These are phyloP conservation scores for Fusarium hainanense DNA, from an alignment of 2,329 filamentous ascomycete species.

Conservation along the genomic window DNA sequence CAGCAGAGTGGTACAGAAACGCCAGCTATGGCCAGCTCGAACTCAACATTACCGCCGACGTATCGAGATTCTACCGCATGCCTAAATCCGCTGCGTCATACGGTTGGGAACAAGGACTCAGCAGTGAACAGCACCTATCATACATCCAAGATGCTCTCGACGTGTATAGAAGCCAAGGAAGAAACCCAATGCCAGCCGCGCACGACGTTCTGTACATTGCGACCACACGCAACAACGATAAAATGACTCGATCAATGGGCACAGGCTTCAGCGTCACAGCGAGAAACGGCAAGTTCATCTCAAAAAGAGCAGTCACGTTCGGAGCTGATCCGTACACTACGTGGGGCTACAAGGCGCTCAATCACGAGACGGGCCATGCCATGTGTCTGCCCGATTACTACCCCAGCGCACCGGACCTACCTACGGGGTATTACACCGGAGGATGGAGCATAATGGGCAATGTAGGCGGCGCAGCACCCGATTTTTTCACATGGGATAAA, in stretches of 20 bases:
- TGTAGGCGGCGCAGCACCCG: conserved; percentile 49
- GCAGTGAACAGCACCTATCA: background rate
- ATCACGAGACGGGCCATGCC: conserved; percentile 54
- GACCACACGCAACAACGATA: conserved; percentile 11
- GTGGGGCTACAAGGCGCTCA: conserved; percentile 51
- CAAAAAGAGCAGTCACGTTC: conserved; percentile 48
- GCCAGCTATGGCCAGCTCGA: conserved; percentile 42
- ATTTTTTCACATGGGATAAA: conserved; percentile 55
- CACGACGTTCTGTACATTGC: conserved; percentile 33
- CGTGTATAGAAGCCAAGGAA: conserved; percentile 11
- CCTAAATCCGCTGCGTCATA: conserved; percentile 44
- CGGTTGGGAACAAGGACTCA: conserved; percentile 13
- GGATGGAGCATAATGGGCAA: conserved; percentile 54
- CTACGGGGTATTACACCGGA: conserved; percentile 49
- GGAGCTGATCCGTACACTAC: conserved; percentile 47
- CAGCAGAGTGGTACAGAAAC: conserved; percentile 38
- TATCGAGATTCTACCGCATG: conserved; percentile 45
- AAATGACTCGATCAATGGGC: conserved; percentile 13
- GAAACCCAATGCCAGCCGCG: conserved; percentile 1
- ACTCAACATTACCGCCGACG: conserved; percentile 41
- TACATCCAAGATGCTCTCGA: conserved; percentile 35
- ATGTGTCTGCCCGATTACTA: conserved; percentile 55
- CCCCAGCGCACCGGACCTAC: conserved; percentile 37
- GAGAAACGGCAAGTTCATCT: background rate
- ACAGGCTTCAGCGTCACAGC: conserved; percentile 10